Percentiles rank a stretch among this genome's conserved stretches.
Evolutionary conservation across 2,329 filamentous ascomycete genomes (phyloP).

Genomic region (Botrytis aclada): DNA sequence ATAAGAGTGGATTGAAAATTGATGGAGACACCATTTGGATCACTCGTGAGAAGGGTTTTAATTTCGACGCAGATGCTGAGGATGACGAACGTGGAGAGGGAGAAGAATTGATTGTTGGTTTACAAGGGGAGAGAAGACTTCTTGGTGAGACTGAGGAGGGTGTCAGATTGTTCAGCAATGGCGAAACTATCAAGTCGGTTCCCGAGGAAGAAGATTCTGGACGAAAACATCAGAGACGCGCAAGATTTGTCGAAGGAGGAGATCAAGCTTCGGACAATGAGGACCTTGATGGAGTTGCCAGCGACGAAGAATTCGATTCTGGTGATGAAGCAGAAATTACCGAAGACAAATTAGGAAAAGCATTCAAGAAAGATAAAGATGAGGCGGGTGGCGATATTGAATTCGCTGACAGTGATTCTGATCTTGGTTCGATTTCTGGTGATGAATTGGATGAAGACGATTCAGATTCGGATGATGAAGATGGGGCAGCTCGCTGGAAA

Average conservation of each 20-base stretch:
- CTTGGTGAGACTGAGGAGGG: slow-evolving; percentile 80
- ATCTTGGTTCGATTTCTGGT: slow-evolving; percentile 80
- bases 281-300: slow-evolving; percentile 49
- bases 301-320: slow-evolving; percentile 40
- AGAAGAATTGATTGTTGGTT: slow-evolving; percentile 87
- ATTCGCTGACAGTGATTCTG: slow-evolving; percentile 96
- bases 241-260: slow-evolving; percentile 53
- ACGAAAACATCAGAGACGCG: slow-evolving; percentile 56
- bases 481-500: slow-evolving; percentile 78
- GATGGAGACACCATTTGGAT: slow-evolving; percentile 97
- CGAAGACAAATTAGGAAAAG: slow-evolving; percentile 57
- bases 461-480: slow-evolving; percentile 44
- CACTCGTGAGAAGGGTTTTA: slow-evolving; percentile 66
- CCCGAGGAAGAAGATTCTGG: slow-evolving; percentile 59
- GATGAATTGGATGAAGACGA: slow-evolving; percentile 51
- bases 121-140: slow-evolving; percentile 78
- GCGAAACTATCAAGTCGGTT: slow-evolving; percentile 61
- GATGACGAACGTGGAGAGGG: slow-evolving; percentile 79
- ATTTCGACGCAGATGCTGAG: slow-evolving; percentile 66
- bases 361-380: slow-evolving; percentile 49
- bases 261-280: slow-evolving; percentile 58
- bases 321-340: slow-evolving; percentile 56
- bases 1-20: slow-evolving; percentile 91
- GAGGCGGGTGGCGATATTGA: slow-evolving; percentile 68
- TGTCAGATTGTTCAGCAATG: slow-evolving; percentile 80